Evolutionary conservation across 2,329 filamentous ascomycete species (phyloP), one percentile per base, ranked within the genome.

Genomic region (Trichocomaceae sp.): DNA sequence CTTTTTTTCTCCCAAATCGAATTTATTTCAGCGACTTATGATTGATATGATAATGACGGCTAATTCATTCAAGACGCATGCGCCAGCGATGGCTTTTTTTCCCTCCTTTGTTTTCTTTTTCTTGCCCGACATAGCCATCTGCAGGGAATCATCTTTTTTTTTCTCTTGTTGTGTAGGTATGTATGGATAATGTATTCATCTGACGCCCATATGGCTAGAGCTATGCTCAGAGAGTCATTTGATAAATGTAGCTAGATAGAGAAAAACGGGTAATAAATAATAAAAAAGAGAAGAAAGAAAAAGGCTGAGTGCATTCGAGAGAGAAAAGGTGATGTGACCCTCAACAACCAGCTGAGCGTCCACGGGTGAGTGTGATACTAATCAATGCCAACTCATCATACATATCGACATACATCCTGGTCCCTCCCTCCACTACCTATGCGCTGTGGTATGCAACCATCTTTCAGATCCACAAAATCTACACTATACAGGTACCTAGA

Each of bases 21-120:
- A 47, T 33, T 47, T 19, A 35, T 50, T 29, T 44, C 39, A 53
- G 39, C 35, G 51, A 53, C 19, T 42, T 41, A 41, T 41, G 46
- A 57, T 55, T 54, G 41, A 53, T 52, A 50, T 13, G 31, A 35
- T 35, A 35, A 56, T 42, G 54, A 56, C 57, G 29, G 54, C 49
- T 55, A 29, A 54, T 39, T 52, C 50, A 64, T 74, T 72, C 75
- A 77, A 75, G 73, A 77, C 70, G 75, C 74, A 73, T 71, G 69
- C 55, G 73, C 73, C 72, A 75, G 74, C 75, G 68, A 77, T 72
- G 74, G 73, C 72, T 15, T 29, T 41, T 46, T 47, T 37, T 55
- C 31, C 17, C 7, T 29, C 26, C 17, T n/a, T 42, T 15, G 9
- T 10, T 33, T 31, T 33, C 5, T 13, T 23, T 47, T 31, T 35